phyloP scores from a whole-genome alignment of 2,329 filamentous ascomycete species.

The Trichoderma koningii region DNA sequence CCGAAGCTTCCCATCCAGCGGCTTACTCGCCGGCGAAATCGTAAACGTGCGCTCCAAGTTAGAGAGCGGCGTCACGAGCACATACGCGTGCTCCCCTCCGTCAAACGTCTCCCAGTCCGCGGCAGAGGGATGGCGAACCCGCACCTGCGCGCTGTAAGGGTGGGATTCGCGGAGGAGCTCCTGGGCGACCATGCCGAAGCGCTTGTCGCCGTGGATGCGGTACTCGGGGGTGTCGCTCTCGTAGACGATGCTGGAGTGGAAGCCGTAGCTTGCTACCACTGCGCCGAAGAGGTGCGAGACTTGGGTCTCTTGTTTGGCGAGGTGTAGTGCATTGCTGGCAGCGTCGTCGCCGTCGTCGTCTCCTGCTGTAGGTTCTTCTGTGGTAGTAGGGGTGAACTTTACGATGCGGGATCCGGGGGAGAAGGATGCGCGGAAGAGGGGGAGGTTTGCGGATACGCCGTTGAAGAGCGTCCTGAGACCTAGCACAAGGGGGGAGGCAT shows the following conservation, averaged over 20 bases:
- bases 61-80: slow-evolving; percentile 74
- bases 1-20: slow-evolving; percentile 69
- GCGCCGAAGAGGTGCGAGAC: slow-evolving; percentile 64
- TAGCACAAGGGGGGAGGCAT: slow-evolving; percentile 47
- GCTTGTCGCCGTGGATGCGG: slow-evolving; percentile 71
- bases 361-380: not conserved
- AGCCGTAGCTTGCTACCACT: slow-evolving; percentile 86
- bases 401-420: slow-evolving; percentile 57
- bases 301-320: slow-evolving; percentile 37
- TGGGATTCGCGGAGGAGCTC: slow-evolving; percentile 65
- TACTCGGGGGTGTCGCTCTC: slow-evolving; percentile 86
- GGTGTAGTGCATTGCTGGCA: not conserved
- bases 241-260: slow-evolving; percentile 85
- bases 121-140: slow-evolving; percentile 34
- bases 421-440: slow-evolving; percentile 64
- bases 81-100: slow-evolving; percentile 66
- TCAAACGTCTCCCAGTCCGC: slow-evolving; percentile 34
- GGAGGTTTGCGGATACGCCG: slow-evolving; percentile 58
- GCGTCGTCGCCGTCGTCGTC: not conserved
- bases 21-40: slow-evolving; percentile 73
- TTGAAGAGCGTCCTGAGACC: slow-evolving; percentile 60
- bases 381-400: slow-evolving; percentile 35
- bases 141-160: slow-evolving; percentile 50
- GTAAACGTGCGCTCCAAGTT: slow-evolving; percentile 79
- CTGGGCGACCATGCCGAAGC: slow-evolving; percentile 83